These are phyloP conservation scores for Immersiella caudata DNA, from an alignment of 495 filamentous ascomycete species.

Conservation along the genomic window DNA sequence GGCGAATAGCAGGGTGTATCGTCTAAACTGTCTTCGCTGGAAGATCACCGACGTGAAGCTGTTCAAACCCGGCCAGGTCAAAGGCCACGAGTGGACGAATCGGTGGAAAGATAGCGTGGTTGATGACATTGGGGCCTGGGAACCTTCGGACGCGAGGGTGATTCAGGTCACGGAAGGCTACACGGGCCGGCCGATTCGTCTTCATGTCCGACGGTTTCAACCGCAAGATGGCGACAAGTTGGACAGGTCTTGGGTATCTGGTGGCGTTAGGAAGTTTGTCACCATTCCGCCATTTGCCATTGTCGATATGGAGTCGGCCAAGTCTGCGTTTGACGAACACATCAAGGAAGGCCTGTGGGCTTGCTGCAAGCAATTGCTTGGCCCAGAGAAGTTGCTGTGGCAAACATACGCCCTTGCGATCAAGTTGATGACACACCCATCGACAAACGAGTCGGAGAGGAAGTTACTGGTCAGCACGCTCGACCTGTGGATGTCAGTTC, in stretches of 20 bases:
- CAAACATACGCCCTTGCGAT: constrained; percentile 49
- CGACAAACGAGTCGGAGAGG: constrained; percentile 37
- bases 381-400: constrained; percentile 42
- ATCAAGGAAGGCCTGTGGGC: constrained; percentile 43
- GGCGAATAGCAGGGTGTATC: constrained; percentile 43
- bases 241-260: constrained; percentile 49
- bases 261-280: constrained; percentile 40
- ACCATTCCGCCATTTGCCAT: constrained; percentile 52
- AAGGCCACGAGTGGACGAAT: constrained; percentile 55
- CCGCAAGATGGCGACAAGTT: constrained; percentile 52
- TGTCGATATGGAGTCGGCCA: constrained; percentile 50
- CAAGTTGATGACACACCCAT: constrained; percentile 32
- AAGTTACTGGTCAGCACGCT: constrained; percentile 53
- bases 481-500: constrained; percentile 60
- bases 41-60: constrained; percentile 56
- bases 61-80: constrained; percentile 54
- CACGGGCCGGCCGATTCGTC: constrained; percentile 42
- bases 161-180: constrained; percentile 54
- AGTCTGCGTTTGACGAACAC: constrained; percentile 45
- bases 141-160: constrained; percentile 39
- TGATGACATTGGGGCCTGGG: constrained; percentile 55
- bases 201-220: constrained; percentile 51
- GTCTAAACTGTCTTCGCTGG: constrained; percentile 52
- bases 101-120: constrained; percentile 53
- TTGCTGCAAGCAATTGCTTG: constrained; percentile 46